Percentiles rank a stretch among this genome's conserved stretches.
phyloP scores from a whole-genome alignment of 2,329 filamentous ascomycete species.

The Pseudocercospora ulei region DNA sequence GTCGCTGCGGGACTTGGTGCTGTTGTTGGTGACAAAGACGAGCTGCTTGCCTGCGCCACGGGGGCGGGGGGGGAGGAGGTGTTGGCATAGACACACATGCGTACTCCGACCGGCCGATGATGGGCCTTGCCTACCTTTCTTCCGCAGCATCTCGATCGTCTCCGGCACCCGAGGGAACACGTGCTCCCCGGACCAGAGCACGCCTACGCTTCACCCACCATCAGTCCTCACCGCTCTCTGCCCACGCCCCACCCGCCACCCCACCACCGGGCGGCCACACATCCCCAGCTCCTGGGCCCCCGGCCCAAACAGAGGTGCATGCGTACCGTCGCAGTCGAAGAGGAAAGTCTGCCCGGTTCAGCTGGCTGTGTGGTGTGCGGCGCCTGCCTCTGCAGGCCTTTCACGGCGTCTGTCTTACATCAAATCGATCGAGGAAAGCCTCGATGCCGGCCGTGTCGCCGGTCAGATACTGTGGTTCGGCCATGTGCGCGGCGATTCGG shows the following conservation, averaged over 20 bases:
- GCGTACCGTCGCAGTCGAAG: conserved; percentile 89
- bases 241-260: background rate
- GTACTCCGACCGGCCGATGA: no score
- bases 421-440: conserved; percentile 80
- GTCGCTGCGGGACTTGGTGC: conserved; percentile 84
- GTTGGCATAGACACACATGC: background rate
- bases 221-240: conserved; percentile 16
- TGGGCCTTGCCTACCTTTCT: conserved; percentile 54
- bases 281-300: background rate
- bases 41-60: conserved; percentile 65
- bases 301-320: conserved; percentile 20
- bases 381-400: background rate
- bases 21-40: conserved; percentile 98
- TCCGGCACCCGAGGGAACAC: conserved; percentile 77
- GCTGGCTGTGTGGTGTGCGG: conserved; percentile 6
- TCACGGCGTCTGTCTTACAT: conserved; percentile 50
- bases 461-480: conserved; percentile 51
- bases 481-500: conserved; percentile 21
- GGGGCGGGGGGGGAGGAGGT: background rate
- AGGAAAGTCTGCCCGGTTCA: conserved; percentile 60
- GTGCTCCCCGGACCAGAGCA: conserved; percentile 91
- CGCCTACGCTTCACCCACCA: conserved; percentile 54
- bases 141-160: conserved; percentile 71
- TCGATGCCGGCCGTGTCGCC: conserved; percentile 68
- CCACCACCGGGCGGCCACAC: background rate